Evolutionary conservation across 208 protist genomes (phyloP), one percentile per base, ranked within the genome.

Genomic region (Angomonas desouzai): DNA sequence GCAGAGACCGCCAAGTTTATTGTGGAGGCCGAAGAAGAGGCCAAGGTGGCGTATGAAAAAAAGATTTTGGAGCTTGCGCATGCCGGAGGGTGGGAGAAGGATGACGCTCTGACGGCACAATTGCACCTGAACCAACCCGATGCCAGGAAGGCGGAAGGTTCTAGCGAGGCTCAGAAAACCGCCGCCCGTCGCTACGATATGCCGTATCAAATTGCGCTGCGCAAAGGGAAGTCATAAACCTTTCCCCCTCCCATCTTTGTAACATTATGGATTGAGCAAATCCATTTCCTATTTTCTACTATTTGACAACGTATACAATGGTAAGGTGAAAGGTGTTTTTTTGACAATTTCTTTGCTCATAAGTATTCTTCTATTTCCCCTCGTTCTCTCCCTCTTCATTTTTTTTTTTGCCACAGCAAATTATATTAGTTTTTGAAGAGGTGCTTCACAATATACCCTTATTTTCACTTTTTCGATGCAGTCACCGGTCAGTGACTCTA

Each of bases 1-100:
- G 81, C 81, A 4, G 88, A 96, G 62, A 96, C 91, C n/a, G 86
- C 83, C 13, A 96, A 96, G 74, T 96, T 96, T 72, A 79, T 93
- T 48, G 66, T 96, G 43, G 84, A 94, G 63, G 82, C 82, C 1
- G 68, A 82, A 55, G 86, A 93, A n/a, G 78, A 72, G 28, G 75
- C 81, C 10, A 94, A 94, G 74, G 67, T 72, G 48, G 77, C 72
- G 25, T 96, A 85, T 65, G 70, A 81, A 28, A 56, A 74, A 33
- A 90, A 92, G 57, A 74, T 96, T 45, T 40, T 67, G 11, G 63
- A 74, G n/a, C 36, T 88, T 23, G 88, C 80, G 10, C 33, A 45
- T 13, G 70, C 48, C 7, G 80, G 62, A 0, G 74, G 74, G n/a
- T 94, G 86, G 88, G 33, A 49, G 25, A 3, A 65, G 18, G 74